These are phyloP conservation scores for Xylaria telfairii DNA, from an alignment of 495 filamentous ascomycete genomes.

Conservation along the genomic window DNA sequence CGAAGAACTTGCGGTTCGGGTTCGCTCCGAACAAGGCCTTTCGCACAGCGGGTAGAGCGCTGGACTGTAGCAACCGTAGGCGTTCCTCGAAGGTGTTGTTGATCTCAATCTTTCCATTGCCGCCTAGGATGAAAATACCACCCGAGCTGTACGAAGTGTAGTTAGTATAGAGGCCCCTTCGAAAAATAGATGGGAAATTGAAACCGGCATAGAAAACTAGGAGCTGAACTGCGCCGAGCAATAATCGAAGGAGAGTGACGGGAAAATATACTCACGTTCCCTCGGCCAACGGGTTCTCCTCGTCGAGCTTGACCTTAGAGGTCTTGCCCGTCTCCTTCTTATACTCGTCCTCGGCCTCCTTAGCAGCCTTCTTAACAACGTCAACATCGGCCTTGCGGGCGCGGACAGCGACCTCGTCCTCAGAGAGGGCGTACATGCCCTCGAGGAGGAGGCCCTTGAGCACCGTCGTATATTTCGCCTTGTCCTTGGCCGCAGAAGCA, in stretches of 20 bases:
- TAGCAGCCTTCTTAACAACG: constrained; percentile 74
- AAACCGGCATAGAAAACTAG: neutral
- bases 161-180: neutral
- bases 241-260: neutral
- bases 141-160: constrained; percentile 66
- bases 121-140: constrained; percentile 79
- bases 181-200: neutral
- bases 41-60: constrained; percentile 83
- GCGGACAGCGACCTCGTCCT: constrained; percentile 74
- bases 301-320: constrained; percentile 69
- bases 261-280: constrained; percentile 72
- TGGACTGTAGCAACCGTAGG: constrained; percentile 80
- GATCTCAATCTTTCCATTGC: constrained; percentile 93
- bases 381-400: constrained; percentile 81
- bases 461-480: constrained; percentile 72
- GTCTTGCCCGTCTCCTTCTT: constrained; percentile 73
- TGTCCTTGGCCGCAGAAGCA: constrained; percentile 66
- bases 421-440: constrained; percentile 85
- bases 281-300: constrained; percentile 78
- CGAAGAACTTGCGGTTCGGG: constrained; percentile 89
- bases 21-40: constrained; percentile 90
- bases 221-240: neutral
- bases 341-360: constrained; percentile 77
- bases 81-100: constrained; percentile 98
- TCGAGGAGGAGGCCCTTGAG: constrained; percentile 85